phyloP scores from a whole-genome alignment of 768 basidiomycete species.

The Tephrocybe sp. region DNA sequence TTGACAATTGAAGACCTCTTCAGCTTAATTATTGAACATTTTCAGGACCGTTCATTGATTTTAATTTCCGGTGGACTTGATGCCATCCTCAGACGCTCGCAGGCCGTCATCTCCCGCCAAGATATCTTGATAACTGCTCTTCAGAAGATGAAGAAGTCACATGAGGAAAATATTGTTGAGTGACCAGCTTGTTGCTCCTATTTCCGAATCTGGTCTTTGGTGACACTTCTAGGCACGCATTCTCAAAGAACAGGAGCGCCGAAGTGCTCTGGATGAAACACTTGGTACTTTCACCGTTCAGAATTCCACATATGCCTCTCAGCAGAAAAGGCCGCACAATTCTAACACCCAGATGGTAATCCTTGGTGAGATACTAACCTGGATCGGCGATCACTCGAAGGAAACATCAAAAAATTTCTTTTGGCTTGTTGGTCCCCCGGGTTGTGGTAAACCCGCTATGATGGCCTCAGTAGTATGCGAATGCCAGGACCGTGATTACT shows the following conservation, averaged over 20 bases:
- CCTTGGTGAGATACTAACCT: not conserved
- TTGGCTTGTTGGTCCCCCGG: slow-evolving; percentile 8
- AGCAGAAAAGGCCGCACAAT: not conserved
- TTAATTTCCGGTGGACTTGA: too few relatives aligned
- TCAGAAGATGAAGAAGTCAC: too few relatives aligned
- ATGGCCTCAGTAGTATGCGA: slow-evolving; percentile 5
- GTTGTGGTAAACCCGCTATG: slow-evolving; percentile 13
- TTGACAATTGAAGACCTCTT: not conserved
- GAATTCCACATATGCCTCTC: not conserved
- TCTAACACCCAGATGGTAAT: not conserved
- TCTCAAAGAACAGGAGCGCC: not conserved
- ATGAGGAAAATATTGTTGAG: too few relatives aligned
- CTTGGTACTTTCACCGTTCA: not conserved
- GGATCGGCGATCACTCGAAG: not conserved
- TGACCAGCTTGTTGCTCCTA: too few relatives aligned
- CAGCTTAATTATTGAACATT: not conserved
- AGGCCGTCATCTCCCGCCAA: too few relatives aligned
- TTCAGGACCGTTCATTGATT: not conserved
- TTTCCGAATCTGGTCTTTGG: too few relatives aligned
- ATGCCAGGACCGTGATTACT: not conserved
- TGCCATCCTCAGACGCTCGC: too few relatives aligned
- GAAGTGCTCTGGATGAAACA: not conserved
- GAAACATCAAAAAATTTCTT: slow-evolving; percentile 11
- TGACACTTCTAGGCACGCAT: not conserved
- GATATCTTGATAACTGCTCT: too few relatives aligned